phyloP scores from a whole-genome alignment of 2,329 filamentous ascomycete genomes.

The Lecanicillium sp. region DNA sequence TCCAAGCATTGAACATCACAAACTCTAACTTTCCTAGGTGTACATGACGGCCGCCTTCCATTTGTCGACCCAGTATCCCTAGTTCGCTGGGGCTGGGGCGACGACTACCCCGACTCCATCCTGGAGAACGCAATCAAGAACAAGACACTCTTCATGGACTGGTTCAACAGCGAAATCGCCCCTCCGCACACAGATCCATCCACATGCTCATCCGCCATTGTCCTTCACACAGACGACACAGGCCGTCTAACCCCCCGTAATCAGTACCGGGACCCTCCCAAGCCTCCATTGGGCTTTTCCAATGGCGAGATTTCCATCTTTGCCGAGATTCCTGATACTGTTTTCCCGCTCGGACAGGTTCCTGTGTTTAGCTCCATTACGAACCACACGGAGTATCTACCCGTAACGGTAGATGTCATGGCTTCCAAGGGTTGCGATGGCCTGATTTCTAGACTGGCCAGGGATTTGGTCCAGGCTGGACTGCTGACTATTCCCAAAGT shows the following conservation, averaged over 20 bases:
- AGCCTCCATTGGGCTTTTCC: slow-evolving; percentile 35
- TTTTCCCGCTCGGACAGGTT: slow-evolving; percentile 30
- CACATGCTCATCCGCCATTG: slow-evolving; percentile 36
- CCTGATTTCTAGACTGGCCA: slow-evolving; percentile 43
- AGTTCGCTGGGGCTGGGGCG: slow-evolving; percentile 26
- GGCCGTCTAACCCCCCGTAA: slow-evolving; percentile 19
- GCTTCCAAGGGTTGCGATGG: slow-evolving; percentile 51
- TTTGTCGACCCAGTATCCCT: slow-evolving; percentile 28
- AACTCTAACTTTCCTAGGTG: slow-evolving; percentile 12
- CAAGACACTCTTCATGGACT: slow-evolving; percentile 36
- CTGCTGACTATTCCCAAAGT: slow-evolving; percentile 35
- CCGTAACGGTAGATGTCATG: slow-evolving; percentile 48
- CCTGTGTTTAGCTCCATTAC: slow-evolving; percentile 25
- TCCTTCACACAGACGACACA: slow-evolving; percentile 33
- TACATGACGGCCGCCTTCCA: slow-evolving; percentile 23
- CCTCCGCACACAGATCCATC: slow-evolving; percentile 21
- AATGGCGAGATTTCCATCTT: slow-evolving; percentile 21
- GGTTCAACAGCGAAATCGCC: slow-evolving; percentile 37
- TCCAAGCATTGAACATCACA: background rate
- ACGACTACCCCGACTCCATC: slow-evolving; percentile 15
- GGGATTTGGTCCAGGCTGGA: slow-evolving; percentile 38
- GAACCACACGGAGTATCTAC: slow-evolving; percentile 38
- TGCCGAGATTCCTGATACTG: slow-evolving; percentile 27
- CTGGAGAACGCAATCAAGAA: slow-evolving; percentile 33
- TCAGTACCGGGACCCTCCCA: slow-evolving; percentile 28